Percentiles rank a stretch among this genome's conserved stretches.
Conservation (phyloP, 2,329 filamentous ascomycete genomes). For the Zasmidium cellare region DNA sequence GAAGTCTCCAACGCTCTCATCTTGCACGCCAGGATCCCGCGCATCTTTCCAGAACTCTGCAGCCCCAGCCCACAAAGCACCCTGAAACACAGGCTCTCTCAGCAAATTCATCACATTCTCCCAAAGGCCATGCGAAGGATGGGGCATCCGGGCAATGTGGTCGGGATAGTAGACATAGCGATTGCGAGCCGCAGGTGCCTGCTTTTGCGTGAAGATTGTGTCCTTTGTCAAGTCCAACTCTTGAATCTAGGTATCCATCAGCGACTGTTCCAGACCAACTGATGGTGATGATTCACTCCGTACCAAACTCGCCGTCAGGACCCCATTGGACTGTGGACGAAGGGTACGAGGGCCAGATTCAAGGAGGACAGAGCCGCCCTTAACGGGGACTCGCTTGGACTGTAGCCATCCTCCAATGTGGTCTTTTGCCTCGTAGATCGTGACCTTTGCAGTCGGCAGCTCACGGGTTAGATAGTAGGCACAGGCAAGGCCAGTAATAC, state of each 20-base stretch:
- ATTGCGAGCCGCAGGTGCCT: slow-evolving; percentile 56
- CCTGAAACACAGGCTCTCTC: slow-evolving; percentile 58
- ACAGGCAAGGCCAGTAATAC: slow-evolving; percentile 76
- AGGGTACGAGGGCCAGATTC: slow-evolving; percentile 83
- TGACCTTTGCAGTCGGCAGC: slow-evolving; percentile 70
- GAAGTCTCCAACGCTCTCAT: slow-evolving; percentile 73
- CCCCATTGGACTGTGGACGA: slow-evolving; percentile 59
- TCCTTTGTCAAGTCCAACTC: slow-evolving; percentile 59
- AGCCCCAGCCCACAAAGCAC: slow-evolving; percentile 40
- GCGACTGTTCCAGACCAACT: slow-evolving; percentile 18
- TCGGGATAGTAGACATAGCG: slow-evolving; percentile 90
- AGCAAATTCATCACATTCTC: slow-evolving; percentile 27
- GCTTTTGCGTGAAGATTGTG: slow-evolving; percentile 54
- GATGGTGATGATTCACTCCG: slow-evolving; percentile 26
- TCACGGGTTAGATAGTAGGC: slow-evolving; percentile 74
- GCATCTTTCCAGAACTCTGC: slow-evolving; percentile 33
- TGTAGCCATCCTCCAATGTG: slow-evolving; percentile 82
- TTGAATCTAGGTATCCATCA: slow-evolving; percentile 50
- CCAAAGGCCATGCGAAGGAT: slow-evolving; percentile 38
- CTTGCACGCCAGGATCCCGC: slow-evolving; percentile 45
- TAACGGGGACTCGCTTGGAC: slow-evolving; percentile 63
- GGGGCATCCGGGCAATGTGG: slow-evolving; percentile 67
- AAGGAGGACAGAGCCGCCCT: slow-evolving; percentile 67
- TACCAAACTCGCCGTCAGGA: slow-evolving; percentile 72
- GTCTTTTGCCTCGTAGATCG: slow-evolving; percentile 72